These are phyloP conservation scores for Ceratocystis alfenasii DNA, from an alignment of 2,329 filamentous ascomycete genomes.

Conservation along the genomic window DNA sequence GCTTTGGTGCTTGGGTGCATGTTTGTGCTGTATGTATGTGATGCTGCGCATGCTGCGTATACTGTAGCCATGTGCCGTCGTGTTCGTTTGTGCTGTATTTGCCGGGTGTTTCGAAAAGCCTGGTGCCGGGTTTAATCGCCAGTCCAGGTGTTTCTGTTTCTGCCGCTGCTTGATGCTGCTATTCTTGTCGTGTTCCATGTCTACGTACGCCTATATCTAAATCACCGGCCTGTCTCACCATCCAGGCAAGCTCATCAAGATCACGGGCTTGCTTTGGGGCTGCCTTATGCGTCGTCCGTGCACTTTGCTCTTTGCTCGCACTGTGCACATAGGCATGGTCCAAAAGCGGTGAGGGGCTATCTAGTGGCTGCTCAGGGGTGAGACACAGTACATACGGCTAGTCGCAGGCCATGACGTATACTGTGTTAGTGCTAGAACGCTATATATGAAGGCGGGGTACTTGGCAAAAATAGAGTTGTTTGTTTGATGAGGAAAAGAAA, in stretches of 20 bases:
- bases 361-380: background rate
- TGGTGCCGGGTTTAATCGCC: background rate
- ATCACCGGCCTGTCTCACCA: background rate
- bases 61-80: background rate
- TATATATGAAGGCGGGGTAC: constrained; percentile 4
- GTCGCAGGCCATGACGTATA: background rate
- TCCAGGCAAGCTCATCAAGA: background rate
- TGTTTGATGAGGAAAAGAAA: background rate
- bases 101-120: background rate
- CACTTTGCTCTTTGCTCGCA: background rate
- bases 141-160: background rate
- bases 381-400: background rate
- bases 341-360: background rate
- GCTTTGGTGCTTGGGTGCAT: too few species aligned
- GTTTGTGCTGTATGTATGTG: too few species aligned
- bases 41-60: background rate
- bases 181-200: background rate
- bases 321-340: background rate
- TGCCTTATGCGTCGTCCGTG: too few species aligned
- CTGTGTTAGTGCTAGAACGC: background rate
- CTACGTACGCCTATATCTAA: background rate
- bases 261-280: background rate
- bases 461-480: background rate
- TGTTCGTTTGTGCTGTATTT: background rate
- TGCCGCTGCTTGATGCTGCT: background rate